Evolutionary conservation across 345 rosid species (phyloP), one percentile per base, ranked within the genome.

Genomic region (Pelargonium nanum): DNA sequence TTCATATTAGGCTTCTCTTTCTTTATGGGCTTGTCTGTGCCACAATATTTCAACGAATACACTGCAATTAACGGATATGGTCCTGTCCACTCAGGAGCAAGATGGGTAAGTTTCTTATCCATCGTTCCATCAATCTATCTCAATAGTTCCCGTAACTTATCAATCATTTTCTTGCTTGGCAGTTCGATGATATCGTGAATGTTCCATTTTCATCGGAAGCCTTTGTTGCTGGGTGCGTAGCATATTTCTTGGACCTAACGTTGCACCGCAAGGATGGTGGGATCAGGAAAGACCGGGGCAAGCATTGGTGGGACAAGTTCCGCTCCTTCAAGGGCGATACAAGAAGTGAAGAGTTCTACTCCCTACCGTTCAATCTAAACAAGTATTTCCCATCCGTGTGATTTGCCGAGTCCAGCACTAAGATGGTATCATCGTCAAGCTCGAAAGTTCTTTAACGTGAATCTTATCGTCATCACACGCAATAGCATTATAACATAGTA

Each of bases 291-390:
- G 99, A 93, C 71, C 23, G 96, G 66, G 99, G 99, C 22, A 86
- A 79, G 74, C 96, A 87, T 67, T 93, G 99, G 99, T 93, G 99
- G 99, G 90, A 81, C 71, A 93, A 66, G 53, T 93, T 83, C 89
- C 65, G 70, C 74, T 71, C 88, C 26, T 93, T 71, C 85, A 74
- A 83, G 75, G 70, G 65, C 0, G 99, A 93, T 60, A 1, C 78
- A 0, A 85, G 99, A 70, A 93, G 89, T 26, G 92, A 80, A 19
- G 99, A 93, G 74, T 93, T 87, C 68, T 93, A 93, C 66, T 79
- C 95, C 55, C 78, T 93, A 65, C 97, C 99, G 32, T 90, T 93
- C 80, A 87, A 81, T 52, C 95, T 93, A 54, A 81, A 90, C 82
- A 86, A 80, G 62, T 90, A 87, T 72, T 93, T 93, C 78, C 99